Evolutionary conservation across 1,139 yeast species (phyloP).

Genomic region (Saccharomyces hybrid): DNA sequence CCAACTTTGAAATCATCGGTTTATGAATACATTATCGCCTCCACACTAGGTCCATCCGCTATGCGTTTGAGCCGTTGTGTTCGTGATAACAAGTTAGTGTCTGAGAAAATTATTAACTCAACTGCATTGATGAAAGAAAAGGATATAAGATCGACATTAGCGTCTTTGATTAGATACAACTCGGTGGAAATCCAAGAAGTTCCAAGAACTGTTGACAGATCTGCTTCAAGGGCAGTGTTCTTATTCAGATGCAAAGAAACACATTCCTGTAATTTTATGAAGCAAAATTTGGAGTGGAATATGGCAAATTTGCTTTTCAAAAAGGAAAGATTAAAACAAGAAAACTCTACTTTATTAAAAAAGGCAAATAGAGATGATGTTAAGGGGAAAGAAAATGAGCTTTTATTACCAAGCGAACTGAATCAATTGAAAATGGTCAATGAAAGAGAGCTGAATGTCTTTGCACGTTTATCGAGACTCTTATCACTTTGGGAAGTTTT

Average conservation of each 20-base stretch:
- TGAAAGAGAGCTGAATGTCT: constrained; percentile 46
- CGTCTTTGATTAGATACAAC: constrained; percentile 49
- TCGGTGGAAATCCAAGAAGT: constrained; percentile 79
- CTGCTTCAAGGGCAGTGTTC: constrained; percentile 82
- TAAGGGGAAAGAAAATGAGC: constrained; percentile 68
- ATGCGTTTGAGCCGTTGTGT: constrained; percentile 62
- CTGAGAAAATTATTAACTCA: constrained; percentile 77
- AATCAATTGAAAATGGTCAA: constrained; percentile 59
- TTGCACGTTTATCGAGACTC: constrained; percentile 50
- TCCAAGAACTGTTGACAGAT: constrained; percentile 85
- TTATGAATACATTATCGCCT: constrained; percentile 54
- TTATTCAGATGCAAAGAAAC: constrained; percentile 66
- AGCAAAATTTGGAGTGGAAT: constrained; percentile 53
- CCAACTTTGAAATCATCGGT: constrained; percentile 45
- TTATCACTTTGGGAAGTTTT: constrained; percentile 49
- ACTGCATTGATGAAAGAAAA: constrained; percentile 69
- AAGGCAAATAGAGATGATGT: constrained; percentile 89
- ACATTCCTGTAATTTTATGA: constrained; percentile 43
- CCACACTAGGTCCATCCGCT: constrained; percentile 53
- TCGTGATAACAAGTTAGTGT: constrained; percentile 59
- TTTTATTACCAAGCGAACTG: constrained; percentile 67
- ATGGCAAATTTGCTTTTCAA: constrained; percentile 59
- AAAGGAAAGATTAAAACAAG: constrained; percentile 49
- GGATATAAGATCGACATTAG: constrained; percentile 60
- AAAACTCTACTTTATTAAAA: constrained; percentile 60